These are phyloP conservation scores for Mycena venus DNA, from an alignment of 768 basidiomycete genomes.

Conservation along the genomic window DNA sequence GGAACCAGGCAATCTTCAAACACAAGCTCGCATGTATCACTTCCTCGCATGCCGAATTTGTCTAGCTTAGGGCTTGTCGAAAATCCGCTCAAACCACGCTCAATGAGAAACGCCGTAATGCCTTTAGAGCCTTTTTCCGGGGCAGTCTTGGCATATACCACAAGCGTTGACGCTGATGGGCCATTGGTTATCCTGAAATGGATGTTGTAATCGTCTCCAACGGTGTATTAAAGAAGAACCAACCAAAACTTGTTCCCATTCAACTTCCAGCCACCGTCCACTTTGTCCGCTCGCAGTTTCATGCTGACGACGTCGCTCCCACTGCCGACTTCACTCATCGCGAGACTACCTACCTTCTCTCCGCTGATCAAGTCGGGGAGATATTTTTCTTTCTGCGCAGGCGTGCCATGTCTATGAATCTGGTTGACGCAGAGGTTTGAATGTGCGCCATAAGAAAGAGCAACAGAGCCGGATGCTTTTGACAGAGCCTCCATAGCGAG, in stretches of 20 bases:
- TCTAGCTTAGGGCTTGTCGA: constrained; percentile 93
- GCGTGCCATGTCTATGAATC: constrained; percentile 88
- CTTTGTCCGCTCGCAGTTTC: constrained; percentile 85
- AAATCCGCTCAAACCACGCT: constrained; percentile 86
- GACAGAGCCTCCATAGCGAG: constrained; percentile 97
- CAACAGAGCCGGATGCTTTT: constrained; percentile 91
- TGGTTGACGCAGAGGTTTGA: constrained; percentile 92
- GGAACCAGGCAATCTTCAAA: constrained; percentile 94
- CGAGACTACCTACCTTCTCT: constrained; percentile 87
- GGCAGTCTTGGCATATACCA: constrained; percentile 93
- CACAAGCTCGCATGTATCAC: constrained; percentile 93
- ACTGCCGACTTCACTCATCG: constrained; percentile 94
- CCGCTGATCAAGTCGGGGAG: constrained; percentile 86
- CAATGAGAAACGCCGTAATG: constrained; percentile 93
- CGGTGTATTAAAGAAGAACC: constrained; percentile 36
- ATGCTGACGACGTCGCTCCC: constrained; percentile 98
- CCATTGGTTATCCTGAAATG: constrained; percentile 91
- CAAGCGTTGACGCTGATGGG: constrained; percentile 88
- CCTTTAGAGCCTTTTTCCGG: constrained; percentile 86
- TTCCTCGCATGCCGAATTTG: constrained; percentile 97
- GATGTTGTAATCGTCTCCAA: constrained; percentile 10
- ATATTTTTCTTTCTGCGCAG: constrained; percentile 87
- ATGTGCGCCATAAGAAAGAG: constrained; percentile 92
- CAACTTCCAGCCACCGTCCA: constrained; percentile 80
- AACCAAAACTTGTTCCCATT: constrained; percentile 97